These are phyloP conservation scores for Paratinospora sagittata DNA, from an alignment of 164 flowering plant species.

Conservation along the genomic window DNA sequence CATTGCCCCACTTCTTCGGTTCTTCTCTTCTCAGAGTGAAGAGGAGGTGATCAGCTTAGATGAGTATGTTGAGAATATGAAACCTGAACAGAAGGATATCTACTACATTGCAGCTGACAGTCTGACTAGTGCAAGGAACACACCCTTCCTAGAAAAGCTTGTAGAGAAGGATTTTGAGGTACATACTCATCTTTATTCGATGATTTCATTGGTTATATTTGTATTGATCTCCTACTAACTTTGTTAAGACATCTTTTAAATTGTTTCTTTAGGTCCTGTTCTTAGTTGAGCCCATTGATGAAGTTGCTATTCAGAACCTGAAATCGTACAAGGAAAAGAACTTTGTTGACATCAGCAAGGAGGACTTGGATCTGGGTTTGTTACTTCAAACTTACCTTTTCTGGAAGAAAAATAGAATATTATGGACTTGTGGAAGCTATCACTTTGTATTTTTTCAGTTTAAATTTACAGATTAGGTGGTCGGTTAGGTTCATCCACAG, in stretches of 20 bases:
- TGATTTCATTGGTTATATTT: background rate
- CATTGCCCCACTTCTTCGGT: conserved; percentile 81
- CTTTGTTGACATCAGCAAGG: conserved; percentile 94
- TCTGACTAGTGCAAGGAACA: conserved; percentile 72
- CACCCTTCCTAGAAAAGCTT: conserved; percentile 86
- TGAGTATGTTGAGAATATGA: conserved; percentile 94
- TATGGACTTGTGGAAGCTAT: background rate
- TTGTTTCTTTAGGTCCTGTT: conserved; percentile 53
- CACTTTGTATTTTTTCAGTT: background rate
- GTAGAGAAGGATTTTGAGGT: conserved; percentile 78
- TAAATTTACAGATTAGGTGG: background rate
- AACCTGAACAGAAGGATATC: conserved; percentile 89
- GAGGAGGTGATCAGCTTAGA: conserved; percentile 83
- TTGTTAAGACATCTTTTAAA: background rate
- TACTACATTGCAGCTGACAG: conserved; percentile 88
- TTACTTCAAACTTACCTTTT: background rate
- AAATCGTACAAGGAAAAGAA: conserved; percentile 90
- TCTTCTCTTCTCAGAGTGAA: conserved; percentile 88
- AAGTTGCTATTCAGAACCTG: conserved; percentile 77
- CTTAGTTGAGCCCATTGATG: conserved; percentile 93
- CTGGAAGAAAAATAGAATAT: background rate
- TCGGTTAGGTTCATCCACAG: background rate
- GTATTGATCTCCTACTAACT: too few relatives aligned
- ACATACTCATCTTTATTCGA: conserved; percentile 5
- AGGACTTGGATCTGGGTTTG: conserved; percentile 85